A percentile compares a stretch with the other conserved stretches of the same genome.
phyloP scores from a whole-genome alignment of 1,139 yeast species.

The Hemisphaericaspora subhashii region DNA sequence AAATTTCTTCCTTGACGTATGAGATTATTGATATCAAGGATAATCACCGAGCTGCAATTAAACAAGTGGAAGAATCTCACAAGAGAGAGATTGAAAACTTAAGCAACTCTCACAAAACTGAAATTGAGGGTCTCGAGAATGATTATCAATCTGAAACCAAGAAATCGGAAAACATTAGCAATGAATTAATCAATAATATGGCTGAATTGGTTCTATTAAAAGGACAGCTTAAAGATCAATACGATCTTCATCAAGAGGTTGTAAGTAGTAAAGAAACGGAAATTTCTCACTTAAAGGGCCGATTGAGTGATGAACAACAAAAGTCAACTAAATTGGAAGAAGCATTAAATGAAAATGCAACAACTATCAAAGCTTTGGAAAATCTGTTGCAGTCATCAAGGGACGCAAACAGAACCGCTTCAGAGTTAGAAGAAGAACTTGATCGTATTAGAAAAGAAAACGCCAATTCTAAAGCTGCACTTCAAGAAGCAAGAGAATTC shows the following conservation, averaged over 20 bases:
- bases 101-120: neutral
- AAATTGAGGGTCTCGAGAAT: neutral
- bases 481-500: neutral
- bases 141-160: neutral
- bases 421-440: constrained; percentile 1
- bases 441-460: neutral
- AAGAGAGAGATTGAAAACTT: neutral
- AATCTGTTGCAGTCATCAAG: neutral
- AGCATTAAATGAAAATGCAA: neutral
- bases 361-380: neutral
- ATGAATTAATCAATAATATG: neutral
- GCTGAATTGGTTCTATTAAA: constrained; percentile 2
- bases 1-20: neutral
- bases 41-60: neutral
- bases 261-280: neutral
- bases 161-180: neutral
- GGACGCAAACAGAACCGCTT: neutral
- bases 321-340: neutral
- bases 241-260: neutral
- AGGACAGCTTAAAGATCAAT: neutral
- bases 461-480: neutral
- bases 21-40: neutral
- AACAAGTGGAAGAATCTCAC: neutral
- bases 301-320: neutral
- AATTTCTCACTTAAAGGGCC: neutral